These are phyloP conservation scores for Ophiostoma perfectum DNA, from an alignment of 2,329 filamentous ascomycete genomes.

Conservation along the genomic window DNA sequence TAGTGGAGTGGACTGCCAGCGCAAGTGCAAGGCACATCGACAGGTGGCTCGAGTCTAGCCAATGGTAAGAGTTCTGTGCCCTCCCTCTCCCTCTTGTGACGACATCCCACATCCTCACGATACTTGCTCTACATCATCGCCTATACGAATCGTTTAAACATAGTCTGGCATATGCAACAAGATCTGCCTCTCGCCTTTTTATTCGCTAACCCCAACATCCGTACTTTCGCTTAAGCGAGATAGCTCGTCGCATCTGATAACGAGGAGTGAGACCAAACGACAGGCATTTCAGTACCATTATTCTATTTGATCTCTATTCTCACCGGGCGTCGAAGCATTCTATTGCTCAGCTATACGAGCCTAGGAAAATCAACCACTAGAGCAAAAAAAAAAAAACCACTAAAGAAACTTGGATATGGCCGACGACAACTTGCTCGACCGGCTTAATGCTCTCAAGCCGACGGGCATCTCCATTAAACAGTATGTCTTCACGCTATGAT, in stretches of 20 bases:
- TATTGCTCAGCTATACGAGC: too few species aligned
- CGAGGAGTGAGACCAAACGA: too few species aligned
- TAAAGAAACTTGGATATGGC: background rate
- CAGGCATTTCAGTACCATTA: too few species aligned
- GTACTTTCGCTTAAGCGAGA: too few species aligned
- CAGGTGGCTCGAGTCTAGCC: background rate
- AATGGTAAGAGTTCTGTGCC: background rate
- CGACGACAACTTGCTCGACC: slow-evolving; percentile 42
- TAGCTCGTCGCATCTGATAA: too few species aligned
- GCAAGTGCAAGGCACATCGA: background rate
- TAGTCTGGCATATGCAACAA: too few species aligned
- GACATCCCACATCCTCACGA: background rate
- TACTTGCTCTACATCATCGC: background rate
- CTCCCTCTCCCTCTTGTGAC: background rate
- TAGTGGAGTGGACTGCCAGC: too few species aligned
- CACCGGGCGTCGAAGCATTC: too few species aligned
- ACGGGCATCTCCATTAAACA: slow-evolving; percentile 31
- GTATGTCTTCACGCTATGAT: background rate
- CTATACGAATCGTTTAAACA: too few species aligned
- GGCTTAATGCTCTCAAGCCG: slow-evolving; percentile 49
- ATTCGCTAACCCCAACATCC: too few species aligned
- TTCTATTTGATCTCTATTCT: too few species aligned
- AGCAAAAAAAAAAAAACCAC: background rate
- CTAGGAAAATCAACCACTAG: background rate
- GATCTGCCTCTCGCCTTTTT: too few species aligned